Evolutionary conservation across 73 alveolate genomes (phyloP), one percentile per base, ranked within the genome.

Genomic region (Symbiodinium pilosum): DNA sequence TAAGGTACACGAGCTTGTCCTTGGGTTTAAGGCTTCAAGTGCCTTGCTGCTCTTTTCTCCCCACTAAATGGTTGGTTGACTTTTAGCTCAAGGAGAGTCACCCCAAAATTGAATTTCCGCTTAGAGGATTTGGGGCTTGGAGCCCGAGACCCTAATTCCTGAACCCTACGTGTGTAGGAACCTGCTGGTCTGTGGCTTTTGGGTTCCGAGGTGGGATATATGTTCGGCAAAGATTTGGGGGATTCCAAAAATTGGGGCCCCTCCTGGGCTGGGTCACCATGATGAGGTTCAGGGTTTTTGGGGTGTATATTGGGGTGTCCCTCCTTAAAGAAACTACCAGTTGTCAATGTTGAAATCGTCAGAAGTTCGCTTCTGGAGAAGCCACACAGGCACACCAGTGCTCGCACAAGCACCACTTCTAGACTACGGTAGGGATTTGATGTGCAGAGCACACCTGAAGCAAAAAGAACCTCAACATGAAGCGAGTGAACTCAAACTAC

Each of bases 1-100:
- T 98, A 51, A 99, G 99, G 99, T 99, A 99, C 71, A 99, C 99
- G 93, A 99, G 54, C 92, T 99, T 86, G 44, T 87, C 93, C 92
- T 99, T 93, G 77, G 77, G 77, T 59, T 59, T 59, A 59, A 24
- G 77, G 39, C 28, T 47, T 47, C 6, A 14, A 47, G 59, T 47
- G 59, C 59, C 6, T n/a, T n/a, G n/a, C n/a, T n/a, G n/a, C n/a
- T n/a, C n/a, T n/a, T n/a, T n/a, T n/a, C n/a, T n/a, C n/a, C n/a
- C n/a, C n/a, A n/a, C n/a, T n/a, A n/a, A n/a, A n/a, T n/a, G n/a
- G n/a, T n/a, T n/a, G n/a, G n/a, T n/a, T n/a, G n/a, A n/a, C n/a
- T n/a, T n/a, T n/a, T n/a, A n/a, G n/a, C n/a, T n/a, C n/a, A n/a
- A n/a, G n/a, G n/a, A n/a, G n/a, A n/a, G n/a, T n/a, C n/a, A n/a